Base-by-base conservation (phyloP, 352 stramenopile genomes). In the Phytophthora idaei region DNA sequence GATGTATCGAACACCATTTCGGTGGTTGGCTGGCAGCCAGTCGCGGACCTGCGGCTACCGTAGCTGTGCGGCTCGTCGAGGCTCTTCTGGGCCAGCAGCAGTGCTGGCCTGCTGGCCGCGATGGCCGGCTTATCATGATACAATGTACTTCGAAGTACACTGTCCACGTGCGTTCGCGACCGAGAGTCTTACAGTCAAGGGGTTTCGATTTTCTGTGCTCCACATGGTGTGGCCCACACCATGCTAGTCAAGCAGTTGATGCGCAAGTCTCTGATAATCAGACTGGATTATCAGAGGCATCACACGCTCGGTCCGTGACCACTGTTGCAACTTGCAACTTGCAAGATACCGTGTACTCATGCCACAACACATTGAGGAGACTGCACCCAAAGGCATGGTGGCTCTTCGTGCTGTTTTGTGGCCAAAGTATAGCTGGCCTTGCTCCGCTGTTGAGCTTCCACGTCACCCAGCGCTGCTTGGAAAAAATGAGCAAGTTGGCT, bases 401-500 rank as follows among this genome's bases (percentile, higher is more conserved):
- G 12, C 27, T 14, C 27, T 34, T 11, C 14, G 41, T 8, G 7
- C 7, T 15, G 41, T 10, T 21, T 21, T 21, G 21, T 21, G 21
- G 21, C 21, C 21, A 21, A 21, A 21, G 21, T 39, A 17, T 37
- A 8, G 11, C 32, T 34, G 29, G 29, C 29, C 29, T 4, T 34
- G 29, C 7, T 34, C 29, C 29, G 32, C 32, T 37, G 37, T 45
- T 2, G 41, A 3, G 17, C n/a, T 56, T 17, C 37, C 32, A 29
- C 41, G 27, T 36, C 25, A n/a, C 31, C 9, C 9, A 25, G 21
- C 25, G 15, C 3, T 64, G 62, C 56, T 66, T 60, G 62, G 48
- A 58, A 57, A 65, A 41, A 32, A 54, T 53, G 32, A 54, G 53
- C 61, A 66, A 39, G 42, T 37, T 72, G 60, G 42, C 42, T 36